Base-by-base conservation (phyloP, 768 basidiomycete genomes). In the Fomitopsis serialis region DNA sequence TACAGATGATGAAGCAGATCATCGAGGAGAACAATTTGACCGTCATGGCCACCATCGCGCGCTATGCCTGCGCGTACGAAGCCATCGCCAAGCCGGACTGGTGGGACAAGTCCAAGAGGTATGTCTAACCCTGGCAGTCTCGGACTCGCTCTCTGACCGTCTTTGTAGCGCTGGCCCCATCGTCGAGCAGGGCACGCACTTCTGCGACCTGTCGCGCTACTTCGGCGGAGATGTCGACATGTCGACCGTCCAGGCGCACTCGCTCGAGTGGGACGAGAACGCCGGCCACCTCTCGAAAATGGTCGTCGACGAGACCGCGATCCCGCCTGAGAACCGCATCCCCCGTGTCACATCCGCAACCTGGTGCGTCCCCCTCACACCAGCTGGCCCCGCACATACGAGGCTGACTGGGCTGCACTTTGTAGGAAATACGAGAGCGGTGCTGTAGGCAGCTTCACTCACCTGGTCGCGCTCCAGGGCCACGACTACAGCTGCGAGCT, bases 211-310 rank as follows among this genome's bases (percentile, higher is more conserved):
- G 42, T 97, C 93, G 37, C 87, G 96, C 60, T 96, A 96, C 76
- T 98, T 98, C 65, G 96, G 95, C 48, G 96, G 96, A 15, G 91
- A 96, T 59, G 92, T 97, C 54, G 91, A 97, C 64, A 84, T 95
- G 56, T 72, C 82, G 48, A 80, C 79, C 32, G 88, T 92, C 37
- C 73, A 68, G 36, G 96, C 95, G 15, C 91, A 93, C 65, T 92
- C 94, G 9, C 78, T 98, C 29, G 95, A 96, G 66, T 93, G 88
- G 88, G 76, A 92, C 66, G 95, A 98, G 70, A 80, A 84, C 58
- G 88, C 96, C 10, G 96, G 96, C 32, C 70, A 81, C 17, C 80
- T 98, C 32, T 83, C 83, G 57, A 92, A 90, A 69, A 79, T 95
- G 62, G 67, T 74, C 21, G 75, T 98, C 53, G 92, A 98, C 68